Evolutionary conservation across 441 rosid genomes (phyloP).

Genomic region (Gossypium lobatum): DNA sequence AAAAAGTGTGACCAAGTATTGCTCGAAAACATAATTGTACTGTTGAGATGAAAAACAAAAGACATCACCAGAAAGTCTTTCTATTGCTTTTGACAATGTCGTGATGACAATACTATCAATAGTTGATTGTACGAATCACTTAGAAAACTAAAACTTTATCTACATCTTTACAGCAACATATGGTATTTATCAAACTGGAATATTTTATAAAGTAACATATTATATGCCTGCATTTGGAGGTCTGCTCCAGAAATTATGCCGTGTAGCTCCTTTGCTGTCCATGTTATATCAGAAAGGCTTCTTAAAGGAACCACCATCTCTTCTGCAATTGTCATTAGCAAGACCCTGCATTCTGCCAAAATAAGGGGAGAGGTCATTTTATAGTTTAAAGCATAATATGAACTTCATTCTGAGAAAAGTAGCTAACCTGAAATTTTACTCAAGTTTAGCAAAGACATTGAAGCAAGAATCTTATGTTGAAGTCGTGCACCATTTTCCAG

Average conservation of each 20-base stretch:
- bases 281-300: constrained; percentile 29
- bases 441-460: constrained; percentile 45
- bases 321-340: constrained; percentile 34
- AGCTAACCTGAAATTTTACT: constrained; percentile 47
- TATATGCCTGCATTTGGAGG: constrained; percentile 7
- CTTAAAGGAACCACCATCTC: constrained; percentile 38
- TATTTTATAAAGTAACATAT: neutral
- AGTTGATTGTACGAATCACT: neutral
- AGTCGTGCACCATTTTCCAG: constrained; percentile 30
- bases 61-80: neutral
- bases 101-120: neutral
- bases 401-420: neutral
- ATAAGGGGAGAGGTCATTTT: neutral
- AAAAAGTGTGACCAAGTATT: neutral
- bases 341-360: constrained; percentile 47
- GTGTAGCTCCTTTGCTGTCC: constrained; percentile 41
- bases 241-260: constrained; percentile 28
- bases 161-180: neutral
- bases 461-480: constrained; percentile 47
- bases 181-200: neutral
- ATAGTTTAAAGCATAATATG: neutral
- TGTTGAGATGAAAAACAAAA: neutral
- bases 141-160: neutral
- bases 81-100: neutral
- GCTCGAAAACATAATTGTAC: neutral